Evolutionary conservation across 2,329 filamentous ascomycete species (phyloP), one percentile per base, ranked within the genome.

Genomic region (Pseudophaeomoniella oleicola): DNA sequence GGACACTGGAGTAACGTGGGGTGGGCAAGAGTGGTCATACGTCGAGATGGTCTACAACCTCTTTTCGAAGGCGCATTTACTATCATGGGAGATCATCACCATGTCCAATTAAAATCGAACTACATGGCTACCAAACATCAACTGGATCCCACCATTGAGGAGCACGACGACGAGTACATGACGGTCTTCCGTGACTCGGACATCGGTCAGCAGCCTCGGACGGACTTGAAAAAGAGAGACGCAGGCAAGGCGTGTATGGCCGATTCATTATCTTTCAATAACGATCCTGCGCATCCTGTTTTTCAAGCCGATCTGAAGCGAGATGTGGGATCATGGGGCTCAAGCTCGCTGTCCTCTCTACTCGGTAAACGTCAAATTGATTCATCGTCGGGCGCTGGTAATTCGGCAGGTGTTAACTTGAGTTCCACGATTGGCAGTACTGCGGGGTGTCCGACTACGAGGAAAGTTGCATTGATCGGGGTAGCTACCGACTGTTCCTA

Each of bases 401-500:
- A 86, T 51, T 76, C 81, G 36, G 83, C 78, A 15, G 81, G 80
- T 45, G 76, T 87, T 41, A 90, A 94, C 52, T 63, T 96, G 46
- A 66, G 71, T 19, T 70, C 64, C 19, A 84, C 75, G 16, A 93
- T 98, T 52, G 90, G 90, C 34, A 79, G 73, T 40, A 81, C 81
- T 0, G 54, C 62, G n/a, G 90, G 90, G 36, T 98, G 90, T 54
- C 88, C 88, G 4, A 78, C 70, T 1, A 88, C 85, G n/a, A 76
- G 86, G 46, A 92, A 82, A 57, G 85, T 98, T 13, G 90, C 90
- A 1, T 68, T 96, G 30, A 75, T 98, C 16, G 90, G 90, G 17
- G 76, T 96, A 27, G 90, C 86, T 5, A 90, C 86, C 0, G 90
- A 98, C 57, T 98, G 90, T 64, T 82, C 75, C 5, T 96, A 96